Conservation (phyloP, 106 monocot species). For the Agapanthus africanus region DNA sequence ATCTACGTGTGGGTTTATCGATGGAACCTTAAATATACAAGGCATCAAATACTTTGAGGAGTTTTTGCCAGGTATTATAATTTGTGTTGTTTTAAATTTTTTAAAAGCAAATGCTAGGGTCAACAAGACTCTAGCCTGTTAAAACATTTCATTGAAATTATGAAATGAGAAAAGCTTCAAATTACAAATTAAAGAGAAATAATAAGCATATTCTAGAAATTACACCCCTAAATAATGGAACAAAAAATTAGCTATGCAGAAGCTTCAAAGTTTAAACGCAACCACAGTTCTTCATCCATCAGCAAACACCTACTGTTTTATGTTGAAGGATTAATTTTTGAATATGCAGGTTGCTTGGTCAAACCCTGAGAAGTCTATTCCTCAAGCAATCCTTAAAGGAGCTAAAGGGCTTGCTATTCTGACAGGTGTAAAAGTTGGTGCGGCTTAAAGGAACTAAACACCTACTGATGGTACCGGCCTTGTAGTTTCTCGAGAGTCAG, state of each 20-base stretch:
- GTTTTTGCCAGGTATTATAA: constrained; percentile 56
- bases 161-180: too few species aligned
- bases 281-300: too few species aligned
- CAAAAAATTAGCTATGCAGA: too few species aligned
- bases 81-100: neutral
- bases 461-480: constrained; percentile 88
- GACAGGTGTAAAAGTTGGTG: constrained; percentile 78
- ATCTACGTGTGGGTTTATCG: constrained; percentile 72
- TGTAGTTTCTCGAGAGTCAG: constrained; percentile 64
- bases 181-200: too few species aligned
- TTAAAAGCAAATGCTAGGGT: too few species aligned
- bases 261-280: too few species aligned
- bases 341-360: constrained; percentile 58
- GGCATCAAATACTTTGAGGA: constrained; percentile 62
- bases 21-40: constrained; percentile 97
- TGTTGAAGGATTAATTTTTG: neutral
- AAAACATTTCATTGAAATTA: too few species aligned
- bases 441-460: too few species aligned
- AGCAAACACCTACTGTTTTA: too few species aligned
- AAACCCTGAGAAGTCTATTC: constrained; percentile 80
- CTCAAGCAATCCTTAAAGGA: constrained; percentile 47
- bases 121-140: too few species aligned
- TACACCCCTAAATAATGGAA: too few species aligned
- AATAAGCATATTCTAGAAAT: too few species aligned
- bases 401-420: constrained; percentile 84